Evolutionary conservation across 148 eudicot species (phyloP).

Genomic region (Fagopyrum esculentum): DNA sequence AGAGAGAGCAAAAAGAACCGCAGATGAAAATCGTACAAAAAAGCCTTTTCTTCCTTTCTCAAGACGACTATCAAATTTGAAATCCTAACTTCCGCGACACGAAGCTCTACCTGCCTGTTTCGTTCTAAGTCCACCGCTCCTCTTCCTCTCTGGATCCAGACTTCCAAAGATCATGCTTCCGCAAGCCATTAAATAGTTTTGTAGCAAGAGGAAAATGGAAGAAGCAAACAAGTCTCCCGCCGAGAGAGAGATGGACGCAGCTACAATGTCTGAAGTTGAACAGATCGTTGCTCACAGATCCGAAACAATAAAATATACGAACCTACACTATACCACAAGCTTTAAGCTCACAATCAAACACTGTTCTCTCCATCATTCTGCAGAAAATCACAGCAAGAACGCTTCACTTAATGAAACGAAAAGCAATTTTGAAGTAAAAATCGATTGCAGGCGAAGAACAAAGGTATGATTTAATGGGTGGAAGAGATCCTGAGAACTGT

Average conservation of each 20-base stretch:
- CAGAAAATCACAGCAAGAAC: neutral
- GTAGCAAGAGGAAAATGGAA: neutral
- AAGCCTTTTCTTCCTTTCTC: constrained; percentile 2
- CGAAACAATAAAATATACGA: neutral
- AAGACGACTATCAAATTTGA: neutral
- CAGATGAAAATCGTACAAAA: neutral
- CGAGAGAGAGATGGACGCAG: neutral
- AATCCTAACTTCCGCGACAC: constrained; percentile 85
- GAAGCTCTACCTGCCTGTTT: constrained; percentile 96
- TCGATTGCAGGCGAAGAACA: neutral
- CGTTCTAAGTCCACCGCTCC: constrained; percentile 82
- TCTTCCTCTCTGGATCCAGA: constrained; percentile 84
- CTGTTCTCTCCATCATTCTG: constrained; percentile 11
- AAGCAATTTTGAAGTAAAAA: neutral
- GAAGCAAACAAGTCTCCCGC: neutral
- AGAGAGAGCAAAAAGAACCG: neutral
- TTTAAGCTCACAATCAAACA: constrained; percentile 41
- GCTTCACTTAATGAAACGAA: neutral
- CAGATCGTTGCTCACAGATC: neutral
- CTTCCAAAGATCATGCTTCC: constrained; percentile 35
- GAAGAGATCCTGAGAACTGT: neutral
- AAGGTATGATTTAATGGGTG: neutral
- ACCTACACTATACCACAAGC: constrained; percentile 53
- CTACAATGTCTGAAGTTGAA: neutral
- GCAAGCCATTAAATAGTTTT: constrained; percentile 39